A percentile compares a stretch with the other conserved stretches of the same genome.
These are phyloP conservation scores for Aspergillus intermedius DNA, from an alignment of 2,329 filamentous ascomycete species.

Conservation along the genomic window DNA sequence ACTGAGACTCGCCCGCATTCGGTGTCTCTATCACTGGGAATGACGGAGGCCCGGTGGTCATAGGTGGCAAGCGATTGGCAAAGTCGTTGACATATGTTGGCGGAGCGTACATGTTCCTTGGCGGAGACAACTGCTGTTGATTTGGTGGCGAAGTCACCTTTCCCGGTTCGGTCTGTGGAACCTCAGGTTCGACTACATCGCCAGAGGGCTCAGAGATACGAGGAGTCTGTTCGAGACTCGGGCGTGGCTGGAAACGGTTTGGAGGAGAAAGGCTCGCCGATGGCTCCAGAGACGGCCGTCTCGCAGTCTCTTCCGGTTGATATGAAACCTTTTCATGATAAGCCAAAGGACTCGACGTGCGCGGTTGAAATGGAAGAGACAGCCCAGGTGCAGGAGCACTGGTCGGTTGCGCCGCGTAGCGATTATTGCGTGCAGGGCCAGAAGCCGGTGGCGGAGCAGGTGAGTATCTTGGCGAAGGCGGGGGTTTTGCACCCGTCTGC, in stretches of 20 bases:
- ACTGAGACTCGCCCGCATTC: constrained; percentile 20
- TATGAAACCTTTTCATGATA: constrained; percentile 40
- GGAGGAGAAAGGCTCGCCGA: constrained; percentile 18
- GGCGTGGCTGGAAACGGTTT: constrained; percentile 11
- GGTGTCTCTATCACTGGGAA: constrained; percentile 8
- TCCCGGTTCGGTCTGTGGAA: constrained; percentile 1
- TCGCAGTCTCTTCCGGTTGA: constrained; percentile 18
- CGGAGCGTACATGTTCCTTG: constrained; percentile 28
- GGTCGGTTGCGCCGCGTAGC: constrained; percentile 36
- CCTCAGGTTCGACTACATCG: constrained; percentile 3
- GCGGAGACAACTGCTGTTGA: constrained; percentile 19
- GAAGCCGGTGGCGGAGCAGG: constrained; percentile 38
- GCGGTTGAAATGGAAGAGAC: constrained; percentile 52
- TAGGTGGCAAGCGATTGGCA: constrained; percentile 23
- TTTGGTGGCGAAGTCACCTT: constrained; percentile 6
- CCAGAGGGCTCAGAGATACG: constrained; percentile 5
- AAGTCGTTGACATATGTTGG: constrained; percentile 27
- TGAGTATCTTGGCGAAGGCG: constrained; percentile 37
- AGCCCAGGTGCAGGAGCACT: constrained; percentile 19
- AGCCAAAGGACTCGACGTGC: constrained; percentile 60
- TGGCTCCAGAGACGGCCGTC: constrained; percentile 19
- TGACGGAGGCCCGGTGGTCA: constrained; percentile 8
- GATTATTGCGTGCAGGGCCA: constrained; percentile 23
- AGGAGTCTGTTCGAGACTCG: constrained; percentile 14
- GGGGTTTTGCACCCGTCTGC: constrained; percentile 28